Conservation (phyloP, 805 yeast genomes). For the Grigorovia transvaalensis region DNA sequence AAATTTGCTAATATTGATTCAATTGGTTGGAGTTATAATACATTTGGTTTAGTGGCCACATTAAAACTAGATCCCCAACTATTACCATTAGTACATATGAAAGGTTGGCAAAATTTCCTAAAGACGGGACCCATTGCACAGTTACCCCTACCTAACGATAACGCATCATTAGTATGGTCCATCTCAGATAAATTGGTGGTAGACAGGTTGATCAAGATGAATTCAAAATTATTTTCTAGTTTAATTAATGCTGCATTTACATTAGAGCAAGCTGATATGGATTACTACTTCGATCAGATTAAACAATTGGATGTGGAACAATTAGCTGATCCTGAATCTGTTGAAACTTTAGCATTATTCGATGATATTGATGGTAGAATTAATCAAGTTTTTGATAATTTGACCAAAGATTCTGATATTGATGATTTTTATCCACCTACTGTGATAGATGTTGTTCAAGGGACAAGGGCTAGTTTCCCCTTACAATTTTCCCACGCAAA, state of each 20-base stretch:
- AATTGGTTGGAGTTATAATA: conserved; percentile 84
- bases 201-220: conserved; percentile 44
- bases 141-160: conserved; percentile 75
- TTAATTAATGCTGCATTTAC: conserved; percentile 80
- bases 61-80: conserved; percentile 62
- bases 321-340: conserved; percentile 15
- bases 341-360: conserved; percentile 38
- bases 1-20: conserved; percentile 70
- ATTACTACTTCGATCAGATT: conserved; percentile 45
- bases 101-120: conserved; percentile 82
- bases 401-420: conserved; percentile 34
- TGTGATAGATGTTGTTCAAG: conserved; percentile 45
- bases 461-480: conserved; percentile 81
- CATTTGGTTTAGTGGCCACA: conserved; percentile 91
- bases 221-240: conserved; percentile 52
- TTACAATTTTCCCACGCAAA: conserved; percentile 84
- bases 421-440: conserved; percentile 60
- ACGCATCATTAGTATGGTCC: conserved; percentile 93
- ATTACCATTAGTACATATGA: conserved; percentile 57
- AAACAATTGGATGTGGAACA: background rate
- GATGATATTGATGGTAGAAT: conserved; percentile 70
- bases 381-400: conserved; percentile 20
- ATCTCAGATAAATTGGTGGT: conserved; percentile 71
- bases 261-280: conserved; percentile 66
- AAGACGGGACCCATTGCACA: conserved; percentile 90